Conservation (phyloP, 768 basidiomycete genomes). For the Agaricus sinodeliciosus region DNA sequence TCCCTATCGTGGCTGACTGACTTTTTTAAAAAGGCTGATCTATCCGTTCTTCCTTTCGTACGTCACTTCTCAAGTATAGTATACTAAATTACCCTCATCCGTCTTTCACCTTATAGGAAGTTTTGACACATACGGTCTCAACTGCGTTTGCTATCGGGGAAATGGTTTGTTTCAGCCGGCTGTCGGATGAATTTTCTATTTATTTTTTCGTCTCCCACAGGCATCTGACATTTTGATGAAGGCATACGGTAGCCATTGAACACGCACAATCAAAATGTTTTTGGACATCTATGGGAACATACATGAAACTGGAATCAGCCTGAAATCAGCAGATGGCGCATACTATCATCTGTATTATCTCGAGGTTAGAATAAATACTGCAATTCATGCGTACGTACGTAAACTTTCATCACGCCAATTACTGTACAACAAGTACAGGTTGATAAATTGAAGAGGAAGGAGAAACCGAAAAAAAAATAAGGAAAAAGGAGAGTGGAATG, state of each 20-base stretch:
- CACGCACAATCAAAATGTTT: no score
- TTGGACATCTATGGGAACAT: no score
- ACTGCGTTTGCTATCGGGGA: conserved; percentile 5
- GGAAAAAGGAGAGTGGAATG: not conserved
- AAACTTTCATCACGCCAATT: no score
- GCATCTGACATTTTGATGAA: not conserved
- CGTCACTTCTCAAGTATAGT: not conserved
- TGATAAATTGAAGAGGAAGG: not conserved
- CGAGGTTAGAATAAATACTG: no score
- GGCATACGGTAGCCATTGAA: not conserved
- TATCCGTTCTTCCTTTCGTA: conserved; percentile 5
- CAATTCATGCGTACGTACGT: no score
- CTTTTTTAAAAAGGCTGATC: not conserved
- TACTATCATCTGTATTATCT: no score
- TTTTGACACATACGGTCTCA: conserved; percentile 3
- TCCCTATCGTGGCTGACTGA: no score
- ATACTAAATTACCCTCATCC: not conserved
- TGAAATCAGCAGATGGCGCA: no score
- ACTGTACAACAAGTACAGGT: not conserved
- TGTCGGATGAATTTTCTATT: not conserved
- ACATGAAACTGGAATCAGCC: no score
- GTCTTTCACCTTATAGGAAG: not conserved
- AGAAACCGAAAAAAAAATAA: not conserved
- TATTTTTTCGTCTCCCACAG: not conserved
- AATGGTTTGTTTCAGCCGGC: not conserved